phyloP scores from a whole-genome alignment of 768 basidiomycete species.

The Lactifluus piperatus region DNA sequence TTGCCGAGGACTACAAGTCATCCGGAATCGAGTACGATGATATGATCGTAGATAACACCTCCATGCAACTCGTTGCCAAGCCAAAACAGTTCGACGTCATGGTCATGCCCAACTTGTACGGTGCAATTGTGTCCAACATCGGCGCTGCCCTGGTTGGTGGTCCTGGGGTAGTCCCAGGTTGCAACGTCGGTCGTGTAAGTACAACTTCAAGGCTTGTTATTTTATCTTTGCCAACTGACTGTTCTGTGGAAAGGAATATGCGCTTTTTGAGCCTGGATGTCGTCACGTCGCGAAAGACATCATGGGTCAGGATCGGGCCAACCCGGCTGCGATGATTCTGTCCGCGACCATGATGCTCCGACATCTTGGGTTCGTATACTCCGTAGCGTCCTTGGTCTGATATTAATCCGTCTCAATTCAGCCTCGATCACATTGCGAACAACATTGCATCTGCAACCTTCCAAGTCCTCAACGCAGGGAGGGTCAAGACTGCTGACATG shows the following conservation, averaged over 20 bases:
- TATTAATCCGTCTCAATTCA: constrained; percentile 26
- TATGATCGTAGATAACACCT: constrained; percentile 99
- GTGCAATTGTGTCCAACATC: constrained; percentile 96
- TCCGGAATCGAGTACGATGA: constrained; percentile 89
- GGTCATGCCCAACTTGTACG: constrained; percentile 98
- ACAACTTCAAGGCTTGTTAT: background rate
- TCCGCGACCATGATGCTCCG: constrained; percentile 97
- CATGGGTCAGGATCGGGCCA: constrained; percentile 93
- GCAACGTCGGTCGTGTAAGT: constrained; percentile 88
- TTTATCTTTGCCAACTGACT: background rate
- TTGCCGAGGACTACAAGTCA: constrained; percentile 94
- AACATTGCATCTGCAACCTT: constrained; percentile 88
- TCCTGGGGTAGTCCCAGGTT: constrained; percentile 95
- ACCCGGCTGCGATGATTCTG: constrained; percentile 96
- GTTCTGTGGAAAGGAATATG: constrained; percentile 61
- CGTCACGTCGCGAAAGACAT: constrained; percentile 92
- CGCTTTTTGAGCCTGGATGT: constrained; percentile 97
- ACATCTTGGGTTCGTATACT: constrained; percentile 72
- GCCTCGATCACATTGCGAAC: constrained; percentile 90
- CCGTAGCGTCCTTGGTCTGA: constrained; percentile 10
- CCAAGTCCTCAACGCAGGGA: constrained; percentile 81
- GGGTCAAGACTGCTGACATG: constrained; percentile 92
- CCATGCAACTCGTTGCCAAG: constrained; percentile 97
- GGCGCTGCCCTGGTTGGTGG: constrained; percentile 98
- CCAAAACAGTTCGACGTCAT: constrained; percentile 98